Conservation (phyloP, 2,329 filamentous ascomycete genomes). For the Keithomyces neogunnii region DNA sequence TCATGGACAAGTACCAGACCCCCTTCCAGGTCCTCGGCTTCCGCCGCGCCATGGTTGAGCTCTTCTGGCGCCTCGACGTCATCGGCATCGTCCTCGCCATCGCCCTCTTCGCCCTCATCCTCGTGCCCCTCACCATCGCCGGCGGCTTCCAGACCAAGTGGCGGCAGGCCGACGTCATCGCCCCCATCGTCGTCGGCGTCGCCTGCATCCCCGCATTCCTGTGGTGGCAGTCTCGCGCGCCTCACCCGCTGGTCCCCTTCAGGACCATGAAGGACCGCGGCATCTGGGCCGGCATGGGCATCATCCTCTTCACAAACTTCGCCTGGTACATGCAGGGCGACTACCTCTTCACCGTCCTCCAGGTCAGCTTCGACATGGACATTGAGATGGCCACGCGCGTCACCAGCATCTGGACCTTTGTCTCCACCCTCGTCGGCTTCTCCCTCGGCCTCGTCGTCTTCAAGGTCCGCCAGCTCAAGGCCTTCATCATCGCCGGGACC, state of each 20-base stretch:
- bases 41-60: slow-evolving; percentile 31
- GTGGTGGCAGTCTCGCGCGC: slow-evolving; percentile 50
- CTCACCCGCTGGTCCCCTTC: slow-evolving; percentile 49
- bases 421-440: slow-evolving; percentile 37
- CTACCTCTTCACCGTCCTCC: slow-evolving; percentile 43
- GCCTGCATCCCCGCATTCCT: slow-evolving; percentile 46
- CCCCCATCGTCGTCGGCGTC: slow-evolving; percentile 49
- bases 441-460: slow-evolving; percentile 40
- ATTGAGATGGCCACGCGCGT: slow-evolving; percentile 41
- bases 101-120: slow-evolving; percentile 48
- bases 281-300: slow-evolving; percentile 36
- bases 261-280: slow-evolving; percentile 40
- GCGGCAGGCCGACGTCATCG: slow-evolving; percentile 41
- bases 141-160: slow-evolving; percentile 33
- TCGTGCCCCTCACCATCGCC: slow-evolving; percentile 56
- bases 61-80: slow-evolving; percentile 47
- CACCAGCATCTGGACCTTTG: slow-evolving; percentile 38
- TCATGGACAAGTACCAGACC: slow-evolving; percentile 21
- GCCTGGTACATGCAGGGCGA: slow-evolving; percentile 38
- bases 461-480: slow-evolving; percentile 43
- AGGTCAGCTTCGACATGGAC: slow-evolving; percentile 41
- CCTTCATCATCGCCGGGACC: slow-evolving; percentile 40
- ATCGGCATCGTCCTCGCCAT: slow-evolving; percentile 48
- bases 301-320: slow-evolving; percentile 31
- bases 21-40: slow-evolving; percentile 28